Percentiles rank a stretch among this genome's conserved stretches.
phyloP scores from a whole-genome alignment of 2,329 filamentous ascomycete species.

The Bipolaris victoriae region DNA sequence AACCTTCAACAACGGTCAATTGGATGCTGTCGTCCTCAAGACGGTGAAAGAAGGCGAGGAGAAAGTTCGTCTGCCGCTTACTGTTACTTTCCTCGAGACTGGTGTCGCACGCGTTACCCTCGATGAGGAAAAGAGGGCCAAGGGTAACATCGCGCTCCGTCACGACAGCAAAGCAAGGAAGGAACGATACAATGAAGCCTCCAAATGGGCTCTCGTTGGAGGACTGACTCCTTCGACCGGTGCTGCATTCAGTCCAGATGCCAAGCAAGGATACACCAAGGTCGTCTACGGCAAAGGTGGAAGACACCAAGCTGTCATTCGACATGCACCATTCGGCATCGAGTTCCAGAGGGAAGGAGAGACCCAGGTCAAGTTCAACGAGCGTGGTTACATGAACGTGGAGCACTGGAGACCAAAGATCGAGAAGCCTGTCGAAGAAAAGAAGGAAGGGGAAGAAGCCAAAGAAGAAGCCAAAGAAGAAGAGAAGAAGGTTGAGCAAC shows the following conservation, averaged over 20 bases:
- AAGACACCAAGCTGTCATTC: conserved; percentile 82
- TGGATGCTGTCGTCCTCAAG: conserved; percentile 84
- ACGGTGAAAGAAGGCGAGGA: conserved; percentile 69
- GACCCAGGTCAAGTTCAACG: conserved; percentile 86
- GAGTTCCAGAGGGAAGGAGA: conserved; percentile 85
- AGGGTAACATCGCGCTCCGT: conserved; percentile 85
- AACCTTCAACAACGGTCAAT: conserved; percentile 76
- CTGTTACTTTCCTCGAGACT: conserved; percentile 86
- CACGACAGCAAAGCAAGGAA: conserved; percentile 85
- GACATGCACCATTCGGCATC: conserved; percentile 80
- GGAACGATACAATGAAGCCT: conserved; percentile 92
- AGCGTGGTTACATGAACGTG: conserved; percentile 86
- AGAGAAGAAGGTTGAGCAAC: conserved; percentile 49
- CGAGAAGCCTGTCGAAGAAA: conserved; percentile 60
- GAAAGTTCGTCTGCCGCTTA: conserved; percentile 79
- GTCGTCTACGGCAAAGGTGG: conserved; percentile 79
- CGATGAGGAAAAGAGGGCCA: conserved; percentile 88
- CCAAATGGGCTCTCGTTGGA: conserved; percentile 84
- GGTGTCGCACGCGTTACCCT: conserved; percentile 86
- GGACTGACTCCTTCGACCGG: conserved; percentile 74
- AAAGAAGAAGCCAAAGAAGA: conserved; percentile 51
- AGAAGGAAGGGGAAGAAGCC: conserved; percentile 56
- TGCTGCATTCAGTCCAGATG: conserved; percentile 70
- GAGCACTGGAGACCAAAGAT: conserved; percentile 95
- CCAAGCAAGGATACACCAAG: conserved; percentile 70